A percentile compares a stretch with the other conserved stretches of the same genome.
Evolutionary conservation across 805 yeast genomes (phyloP).

Genomic region (Yamadazyma takamatsuzukensis): DNA sequence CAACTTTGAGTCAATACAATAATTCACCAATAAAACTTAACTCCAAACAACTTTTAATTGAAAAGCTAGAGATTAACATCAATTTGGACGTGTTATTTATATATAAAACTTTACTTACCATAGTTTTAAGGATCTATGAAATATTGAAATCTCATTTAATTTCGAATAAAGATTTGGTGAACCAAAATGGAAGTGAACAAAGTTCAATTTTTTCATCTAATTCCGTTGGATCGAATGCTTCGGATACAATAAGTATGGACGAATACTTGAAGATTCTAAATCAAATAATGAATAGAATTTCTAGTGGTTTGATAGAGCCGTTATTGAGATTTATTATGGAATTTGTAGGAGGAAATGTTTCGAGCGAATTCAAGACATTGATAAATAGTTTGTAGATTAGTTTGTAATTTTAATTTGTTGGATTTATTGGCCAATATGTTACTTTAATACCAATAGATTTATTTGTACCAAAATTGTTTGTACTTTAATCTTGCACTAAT

Average conservation of each 20-base stretch:
- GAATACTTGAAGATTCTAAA: slow-evolving; percentile 28
- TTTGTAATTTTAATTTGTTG: background rate
- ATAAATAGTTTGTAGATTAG: slow-evolving; percentile 15
- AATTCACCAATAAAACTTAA: slow-evolving; percentile 38
- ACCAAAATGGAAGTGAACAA: slow-evolving; percentile 16
- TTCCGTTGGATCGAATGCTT: slow-evolving; percentile 20
- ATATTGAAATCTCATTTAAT: slow-evolving; percentile 24
- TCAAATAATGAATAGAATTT: slow-evolving; percentile 25
- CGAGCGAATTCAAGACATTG: slow-evolving; percentile 27
- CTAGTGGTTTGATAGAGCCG: slow-evolving; percentile 38
- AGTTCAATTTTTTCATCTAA: slow-evolving; percentile 34
- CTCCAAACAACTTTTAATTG: slow-evolving; percentile 39
- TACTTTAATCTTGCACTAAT: too few relatives aligned
- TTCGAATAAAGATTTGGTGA: slow-evolving; percentile 6
- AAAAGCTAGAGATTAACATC: slow-evolving; percentile 42
- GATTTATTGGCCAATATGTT: too few relatives aligned
- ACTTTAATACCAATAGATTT: too few relatives aligned
- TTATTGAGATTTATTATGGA: slow-evolving; percentile 27
- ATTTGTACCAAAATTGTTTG: too few relatives aligned
- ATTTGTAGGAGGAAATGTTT: slow-evolving; percentile 28
- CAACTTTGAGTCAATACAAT: slow-evolving; percentile 12
- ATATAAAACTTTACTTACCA: slow-evolving; percentile 29
- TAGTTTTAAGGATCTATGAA: slow-evolving; percentile 24
- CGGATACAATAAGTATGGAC: slow-evolving; percentile 23
- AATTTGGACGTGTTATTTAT: slow-evolving; percentile 37